Percentiles rank a stretch among this genome's conserved stretches.
Conservation (phyloP, 495 filamentous ascomycete species). For the Aspergillus affinis region DNA sequence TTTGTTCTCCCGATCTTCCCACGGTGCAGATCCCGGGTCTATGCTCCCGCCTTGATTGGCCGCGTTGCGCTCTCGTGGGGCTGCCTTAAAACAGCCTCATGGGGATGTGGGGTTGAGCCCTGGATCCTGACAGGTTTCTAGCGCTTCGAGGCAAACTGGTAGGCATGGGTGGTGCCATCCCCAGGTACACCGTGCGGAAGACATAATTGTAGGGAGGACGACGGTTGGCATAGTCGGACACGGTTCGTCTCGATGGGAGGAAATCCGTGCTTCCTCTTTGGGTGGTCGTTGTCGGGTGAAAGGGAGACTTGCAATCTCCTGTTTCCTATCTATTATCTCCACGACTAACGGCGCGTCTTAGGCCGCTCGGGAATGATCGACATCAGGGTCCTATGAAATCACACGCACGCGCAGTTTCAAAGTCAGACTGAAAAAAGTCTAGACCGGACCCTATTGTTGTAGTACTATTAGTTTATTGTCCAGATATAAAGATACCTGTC, state of each 20-base stretch:
- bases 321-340: neutral
- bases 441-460: conserved; percentile 10
- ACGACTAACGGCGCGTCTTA: neutral
- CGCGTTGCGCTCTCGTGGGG: conserved; percentile 1
- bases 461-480: too few relatives aligned
- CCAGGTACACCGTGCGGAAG: too few relatives aligned
- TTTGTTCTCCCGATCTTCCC: conserved; percentile 18
- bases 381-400: conserved; percentile 14
- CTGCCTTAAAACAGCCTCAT: conserved; percentile 25
- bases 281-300: too few relatives aligned
- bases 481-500: neutral
- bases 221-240: neutral
- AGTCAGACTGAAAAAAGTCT: conserved; percentile 4
- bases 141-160: conserved; percentile 12
- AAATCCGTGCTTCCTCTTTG: too few relatives aligned
- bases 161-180: neutral
- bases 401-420: neutral
- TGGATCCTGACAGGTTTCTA: conserved; percentile 21
- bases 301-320: neutral
- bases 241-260: neutral
- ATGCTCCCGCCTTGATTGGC: conserved; percentile 6
- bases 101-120: conserved; percentile 26
- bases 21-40: conserved; percentile 17
- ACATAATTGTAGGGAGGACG: neutral
- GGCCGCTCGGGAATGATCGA: conserved; percentile 7